phyloP scores from a whole-genome alignment of 176 grass and related monocot genomes.

The Carex scoparia region DNA sequence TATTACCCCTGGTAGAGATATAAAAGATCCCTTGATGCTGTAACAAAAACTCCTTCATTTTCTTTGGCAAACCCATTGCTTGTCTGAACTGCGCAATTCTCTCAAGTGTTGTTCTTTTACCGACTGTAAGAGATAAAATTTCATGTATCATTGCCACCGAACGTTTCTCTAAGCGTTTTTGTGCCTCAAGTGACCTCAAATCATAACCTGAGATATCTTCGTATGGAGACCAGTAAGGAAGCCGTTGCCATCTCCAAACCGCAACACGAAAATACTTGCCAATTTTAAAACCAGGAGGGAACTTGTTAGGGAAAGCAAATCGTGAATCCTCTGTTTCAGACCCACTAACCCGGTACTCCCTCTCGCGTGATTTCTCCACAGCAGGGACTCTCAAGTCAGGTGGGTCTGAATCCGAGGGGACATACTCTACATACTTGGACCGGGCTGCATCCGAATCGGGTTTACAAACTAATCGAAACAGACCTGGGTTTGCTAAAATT shows the following conservation, averaged over 20 bases:
- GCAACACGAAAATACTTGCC: slow-evolving; percentile 86
- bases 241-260: slow-evolving; percentile 88
- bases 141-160: slow-evolving; percentile 70
- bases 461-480: slow-evolving; percentile 60
- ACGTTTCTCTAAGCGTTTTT: slow-evolving; percentile 74
- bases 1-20: slow-evolving; percentile 75
- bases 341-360: slow-evolving; percentile 55
- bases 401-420: slow-evolving; percentile 37
- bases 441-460: slow-evolving; percentile 21
- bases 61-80: slow-evolving; percentile 66
- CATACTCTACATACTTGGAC: slow-evolving; percentile 59
- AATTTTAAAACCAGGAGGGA: slow-evolving; percentile 92
- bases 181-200: slow-evolving; percentile 74
- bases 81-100: slow-evolving; percentile 71
- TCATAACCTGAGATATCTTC: slow-evolving; percentile 75
- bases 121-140: slow-evolving; percentile 52
- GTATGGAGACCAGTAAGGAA: slow-evolving; percentile 82
- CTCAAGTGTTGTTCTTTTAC: slow-evolving; percentile 76
- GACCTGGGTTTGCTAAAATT: slow-evolving; percentile 45
- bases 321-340: slow-evolving; percentile 59
- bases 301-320: slow-evolving; percentile 72
- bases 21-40: slow-evolving; percentile 92
- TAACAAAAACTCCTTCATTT: slow-evolving; percentile 84
- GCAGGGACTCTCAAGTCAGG: slow-evolving; percentile 46
- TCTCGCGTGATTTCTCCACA: slow-evolving; percentile 60